These are phyloP conservation scores for Globisporangium mamillatum DNA, from an alignment of 352 stramenopile genomes.

Conservation along the genomic window DNA sequence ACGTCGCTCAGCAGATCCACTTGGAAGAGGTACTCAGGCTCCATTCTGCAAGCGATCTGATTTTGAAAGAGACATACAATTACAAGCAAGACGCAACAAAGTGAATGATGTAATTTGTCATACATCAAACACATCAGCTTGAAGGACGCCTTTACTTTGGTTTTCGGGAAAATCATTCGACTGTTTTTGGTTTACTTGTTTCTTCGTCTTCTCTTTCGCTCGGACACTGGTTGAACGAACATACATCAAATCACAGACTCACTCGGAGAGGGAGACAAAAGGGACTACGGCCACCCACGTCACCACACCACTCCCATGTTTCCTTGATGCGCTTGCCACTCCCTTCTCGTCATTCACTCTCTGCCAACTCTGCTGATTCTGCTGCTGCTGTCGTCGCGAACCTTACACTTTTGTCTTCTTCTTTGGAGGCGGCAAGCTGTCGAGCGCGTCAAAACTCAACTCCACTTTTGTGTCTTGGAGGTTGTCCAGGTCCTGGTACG, in stretches of 20 bases:
- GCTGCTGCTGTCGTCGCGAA: not conserved
- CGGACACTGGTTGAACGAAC: not conserved
- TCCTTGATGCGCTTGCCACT: not conserved
- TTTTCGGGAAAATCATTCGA: not conserved
- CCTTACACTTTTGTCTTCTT: conserved; percentile 80
- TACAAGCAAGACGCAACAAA: not conserved
- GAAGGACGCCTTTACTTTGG: no score
- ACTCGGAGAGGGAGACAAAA: no score
- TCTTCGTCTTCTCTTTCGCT: not conserved
- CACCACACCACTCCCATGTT: not conserved
- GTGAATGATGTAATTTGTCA: not conserved
- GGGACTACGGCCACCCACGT: not conserved
- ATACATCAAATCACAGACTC: not conserved
- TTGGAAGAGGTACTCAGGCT: conserved; percentile 6
- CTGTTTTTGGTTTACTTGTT: not conserved
- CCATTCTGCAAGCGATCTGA: conserved; percentile 4
- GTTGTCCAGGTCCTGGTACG: conserved; percentile 83
- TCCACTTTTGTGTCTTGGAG: conserved; percentile 82
- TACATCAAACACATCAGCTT: no score
- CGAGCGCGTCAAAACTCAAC: conserved; percentile 77
- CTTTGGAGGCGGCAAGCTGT: conserved; percentile 78
- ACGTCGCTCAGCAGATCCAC: conserved; percentile 19
- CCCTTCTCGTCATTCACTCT: not conserved
- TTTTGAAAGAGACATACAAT: conserved; percentile 1
- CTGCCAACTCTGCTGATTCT: not conserved